phyloP scores from a whole-genome alignment of 495 filamentous ascomycete genomes.

The Aspergillus sparsus region DNA sequence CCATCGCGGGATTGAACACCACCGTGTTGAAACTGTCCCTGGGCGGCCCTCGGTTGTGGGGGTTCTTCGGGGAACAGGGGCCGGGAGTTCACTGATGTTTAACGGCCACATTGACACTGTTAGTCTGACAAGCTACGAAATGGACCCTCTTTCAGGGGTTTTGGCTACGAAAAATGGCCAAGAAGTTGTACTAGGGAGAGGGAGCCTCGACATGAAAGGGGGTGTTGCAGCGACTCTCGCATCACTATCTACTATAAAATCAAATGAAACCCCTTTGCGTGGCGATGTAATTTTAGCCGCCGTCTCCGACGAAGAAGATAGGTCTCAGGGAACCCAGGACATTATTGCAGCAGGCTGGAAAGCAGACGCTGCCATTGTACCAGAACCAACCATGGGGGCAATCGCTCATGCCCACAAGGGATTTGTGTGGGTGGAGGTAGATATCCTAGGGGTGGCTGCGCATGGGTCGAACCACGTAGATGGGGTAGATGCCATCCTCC shows the following conservation, averaged over 20 bases:
- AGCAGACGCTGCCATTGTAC: constrained; percentile 47
- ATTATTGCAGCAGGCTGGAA: constrained; percentile 49
- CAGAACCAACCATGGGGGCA: constrained; percentile 40
- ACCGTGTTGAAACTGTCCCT: constrained; percentile 41
- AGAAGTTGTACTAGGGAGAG: constrained; percentile 43
- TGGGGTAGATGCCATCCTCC: constrained; percentile 47
- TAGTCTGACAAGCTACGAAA: constrained; percentile 44
- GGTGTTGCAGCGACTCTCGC: constrained; percentile 46
- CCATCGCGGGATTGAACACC: constrained; percentile 47
- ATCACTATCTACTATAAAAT: constrained; percentile 34
- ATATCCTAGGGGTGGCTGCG: constrained; percentile 46
- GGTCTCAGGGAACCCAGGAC: constrained; percentile 46
- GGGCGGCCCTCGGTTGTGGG: constrained; percentile 51
- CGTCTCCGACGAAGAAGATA: constrained; percentile 52
- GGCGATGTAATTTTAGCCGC: constrained; percentile 51
- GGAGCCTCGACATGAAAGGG: constrained; percentile 50
- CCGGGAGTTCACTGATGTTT: constrained; percentile 49
- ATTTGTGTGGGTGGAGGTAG: constrained; percentile 49
- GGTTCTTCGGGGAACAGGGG: constrained; percentile 43
- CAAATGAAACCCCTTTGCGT: constrained; percentile 24
- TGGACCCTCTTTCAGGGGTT: constrained; percentile 41
- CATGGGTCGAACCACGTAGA: constrained; percentile 46
- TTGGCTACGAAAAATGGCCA: constrained; percentile 35
- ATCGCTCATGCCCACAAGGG: constrained; percentile 49
- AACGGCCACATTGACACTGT: constrained; percentile 55